These are phyloP conservation scores for Herpotrichia juniperi DNA, from an alignment of 2,329 filamentous ascomycete genomes.

Conservation along the genomic window DNA sequence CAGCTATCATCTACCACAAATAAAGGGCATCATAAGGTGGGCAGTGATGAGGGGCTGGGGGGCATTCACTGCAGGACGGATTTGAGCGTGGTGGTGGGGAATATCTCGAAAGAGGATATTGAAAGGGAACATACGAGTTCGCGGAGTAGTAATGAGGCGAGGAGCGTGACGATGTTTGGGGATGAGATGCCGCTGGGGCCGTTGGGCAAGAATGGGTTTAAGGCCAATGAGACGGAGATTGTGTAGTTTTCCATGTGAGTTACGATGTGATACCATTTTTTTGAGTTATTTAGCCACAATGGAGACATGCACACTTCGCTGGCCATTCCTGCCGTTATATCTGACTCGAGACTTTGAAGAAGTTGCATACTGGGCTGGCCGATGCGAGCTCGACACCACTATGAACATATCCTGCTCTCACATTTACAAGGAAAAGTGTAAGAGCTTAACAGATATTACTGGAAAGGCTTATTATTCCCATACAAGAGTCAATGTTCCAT, in stretches of 20 bases:
- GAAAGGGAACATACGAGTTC: slow-evolving; percentile 16
- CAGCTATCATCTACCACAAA: slow-evolving; percentile 16
- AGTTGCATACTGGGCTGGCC: no score
- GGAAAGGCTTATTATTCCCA: no score
- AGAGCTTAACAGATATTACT: no score
- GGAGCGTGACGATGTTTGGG: slow-evolving; percentile 25
- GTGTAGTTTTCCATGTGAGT: neutral
- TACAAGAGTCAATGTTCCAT: no score
- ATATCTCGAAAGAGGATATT: slow-evolving; percentile 1
- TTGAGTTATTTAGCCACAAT: no score
- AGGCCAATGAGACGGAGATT: neutral
- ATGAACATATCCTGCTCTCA: no score
- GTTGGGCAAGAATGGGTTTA: slow-evolving; percentile 20
- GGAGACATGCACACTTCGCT: no score
- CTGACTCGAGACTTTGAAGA: no score
- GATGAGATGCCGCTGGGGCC: slow-evolving; percentile 27
- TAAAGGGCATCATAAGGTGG: slow-evolving; percentile 14
- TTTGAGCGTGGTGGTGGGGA: slow-evolving; percentile 27
- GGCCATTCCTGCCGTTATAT: no score
- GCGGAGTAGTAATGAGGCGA: slow-evolving; percentile 26
- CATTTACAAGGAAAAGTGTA: no score
- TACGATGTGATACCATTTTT: no score
- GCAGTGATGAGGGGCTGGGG: slow-evolving; percentile 27
- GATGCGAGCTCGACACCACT: no score
- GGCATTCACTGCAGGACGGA: slow-evolving; percentile 36